Conservation (phyloP, 1,284 basidiomycete genomes). For the Fereydounia khargensis region DNA sequence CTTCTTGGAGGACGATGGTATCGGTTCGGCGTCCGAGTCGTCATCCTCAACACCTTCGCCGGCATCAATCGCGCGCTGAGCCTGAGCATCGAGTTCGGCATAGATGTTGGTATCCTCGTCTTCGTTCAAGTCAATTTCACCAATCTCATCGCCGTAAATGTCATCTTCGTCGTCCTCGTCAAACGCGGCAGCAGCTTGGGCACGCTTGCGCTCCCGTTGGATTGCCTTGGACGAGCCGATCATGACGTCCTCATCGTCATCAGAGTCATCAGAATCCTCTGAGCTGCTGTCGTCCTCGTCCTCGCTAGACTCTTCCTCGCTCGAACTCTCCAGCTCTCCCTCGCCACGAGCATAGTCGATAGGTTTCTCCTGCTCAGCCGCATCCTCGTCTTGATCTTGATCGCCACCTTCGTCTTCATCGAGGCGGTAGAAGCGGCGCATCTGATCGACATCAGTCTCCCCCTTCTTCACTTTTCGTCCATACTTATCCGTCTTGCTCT, state of each 20-base stretch:
- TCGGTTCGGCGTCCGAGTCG: conserved; percentile 17
- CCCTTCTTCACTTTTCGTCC: conserved; percentile 67
- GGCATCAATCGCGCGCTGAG: conserved; percentile 58
- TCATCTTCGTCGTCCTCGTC: conserved; percentile 35
- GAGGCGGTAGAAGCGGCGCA: conserved; percentile 46
- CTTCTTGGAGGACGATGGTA: conserved; percentile 62
- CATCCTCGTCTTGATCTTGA: conserved; percentile 17
- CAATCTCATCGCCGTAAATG: conserved; percentile 34
- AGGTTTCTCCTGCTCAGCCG: conserved; percentile 4
- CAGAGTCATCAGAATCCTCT: conserved; percentile 61
- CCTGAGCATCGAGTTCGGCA: conserved; percentile 72
- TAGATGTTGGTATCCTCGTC: conserved; percentile 60
- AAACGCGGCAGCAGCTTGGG: conserved; percentile 5
- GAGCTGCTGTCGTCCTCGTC: conserved; percentile 65
- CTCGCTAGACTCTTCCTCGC: conserved; percentile 38
- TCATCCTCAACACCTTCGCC: conserved; percentile 25
- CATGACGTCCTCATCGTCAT: conserved; percentile 40
- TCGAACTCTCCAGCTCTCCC: conserved; percentile 42
- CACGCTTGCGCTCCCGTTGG: conserved; percentile 22
- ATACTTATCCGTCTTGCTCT: conserved; percentile 83
- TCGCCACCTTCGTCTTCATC: conserved; percentile 33
- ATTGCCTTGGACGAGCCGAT: conserved; percentile 33
- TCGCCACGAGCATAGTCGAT: conserved; percentile 85
- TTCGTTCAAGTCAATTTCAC: conserved; percentile 73
- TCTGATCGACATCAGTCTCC: conserved; percentile 31